These are phyloP conservation scores for Nicotiana rustica DNA, from an alignment of 305 asterid species.

Conservation along the genomic window DNA sequence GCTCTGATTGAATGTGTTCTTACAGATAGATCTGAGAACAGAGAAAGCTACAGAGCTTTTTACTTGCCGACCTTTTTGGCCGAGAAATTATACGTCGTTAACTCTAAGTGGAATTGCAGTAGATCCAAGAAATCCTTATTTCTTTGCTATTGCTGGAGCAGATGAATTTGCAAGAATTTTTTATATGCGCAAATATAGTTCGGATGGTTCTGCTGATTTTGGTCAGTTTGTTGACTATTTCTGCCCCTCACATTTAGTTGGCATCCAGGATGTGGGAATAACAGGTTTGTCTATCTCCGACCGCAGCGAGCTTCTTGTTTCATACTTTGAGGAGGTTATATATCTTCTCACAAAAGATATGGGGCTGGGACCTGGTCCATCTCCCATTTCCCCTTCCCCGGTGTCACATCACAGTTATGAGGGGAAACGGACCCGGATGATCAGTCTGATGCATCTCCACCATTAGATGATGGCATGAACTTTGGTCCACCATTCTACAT, in stretches of 20 bases:
- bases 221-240: constrained; percentile 79
- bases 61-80: constrained; percentile 63
- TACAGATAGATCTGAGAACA: constrained; percentile 87
- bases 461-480: constrained; percentile 41
- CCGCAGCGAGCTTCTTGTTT: constrained; percentile 91
- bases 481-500: constrained; percentile 73
- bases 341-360: constrained; percentile 77
- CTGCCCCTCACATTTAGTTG: constrained; percentile 79
- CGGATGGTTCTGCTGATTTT: constrained; percentile 70
- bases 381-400: constrained; percentile 49
- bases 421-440: constrained; percentile 45
- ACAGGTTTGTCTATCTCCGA: constrained; percentile 95
- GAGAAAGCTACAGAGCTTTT: constrained; percentile 68
- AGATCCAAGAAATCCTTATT: constrained; percentile 86
- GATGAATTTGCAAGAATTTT: constrained; percentile 83
- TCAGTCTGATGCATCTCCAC: constrained; percentile 41
- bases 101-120: constrained; percentile 72
- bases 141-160: constrained; percentile 86
- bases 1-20: neutral
- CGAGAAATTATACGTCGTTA: constrained; percentile 43
- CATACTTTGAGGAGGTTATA: constrained; percentile 78
- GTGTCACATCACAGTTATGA: constrained; percentile 51
- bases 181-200: constrained; percentile 80
- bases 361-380: constrained; percentile 71
- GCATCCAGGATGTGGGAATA: constrained; percentile 66